These are phyloP conservation scores for Clitoria ternatea DNA, from an alignment of 306 rosid species.

Conservation along the genomic window DNA sequence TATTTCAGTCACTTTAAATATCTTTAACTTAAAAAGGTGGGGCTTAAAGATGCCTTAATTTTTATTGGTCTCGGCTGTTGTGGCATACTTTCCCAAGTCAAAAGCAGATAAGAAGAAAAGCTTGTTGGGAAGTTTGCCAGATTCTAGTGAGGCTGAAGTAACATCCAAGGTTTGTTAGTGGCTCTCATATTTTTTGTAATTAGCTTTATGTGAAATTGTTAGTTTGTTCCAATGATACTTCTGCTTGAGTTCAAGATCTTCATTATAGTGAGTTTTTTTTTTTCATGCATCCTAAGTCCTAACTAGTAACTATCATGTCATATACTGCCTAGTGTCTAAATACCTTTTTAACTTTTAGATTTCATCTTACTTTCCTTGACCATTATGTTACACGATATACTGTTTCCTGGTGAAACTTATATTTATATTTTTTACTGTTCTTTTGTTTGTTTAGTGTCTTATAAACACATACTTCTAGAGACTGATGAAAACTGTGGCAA, in stretches of 20 bases:
- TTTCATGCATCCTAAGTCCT: no score
- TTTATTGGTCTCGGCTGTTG: conserved; percentile 64
- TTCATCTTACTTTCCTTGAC: not conserved
- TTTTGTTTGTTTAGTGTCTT: not conserved
- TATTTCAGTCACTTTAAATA: not conserved
- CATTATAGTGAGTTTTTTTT: not conserved
- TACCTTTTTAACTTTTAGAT: not conserved
- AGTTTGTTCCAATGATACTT: not conserved
- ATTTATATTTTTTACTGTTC: not conserved
- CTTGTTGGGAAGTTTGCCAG: conserved; percentile 57
- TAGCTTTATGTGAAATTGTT: not conserved
- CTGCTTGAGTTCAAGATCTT: not conserved
- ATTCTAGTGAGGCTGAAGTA: conserved; percentile 46
- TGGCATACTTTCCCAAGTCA: conserved; percentile 70
- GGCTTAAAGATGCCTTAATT: conserved; percentile 11
- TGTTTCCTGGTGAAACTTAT: not conserved
- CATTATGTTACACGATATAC: not conserved
- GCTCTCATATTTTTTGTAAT: conserved; percentile 1
- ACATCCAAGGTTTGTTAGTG: conserved; percentile 50
- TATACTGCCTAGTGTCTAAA: not conserved
- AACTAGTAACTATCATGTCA: conserved; percentile 2
- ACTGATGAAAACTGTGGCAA: not conserved
- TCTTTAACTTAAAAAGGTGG: not conserved
- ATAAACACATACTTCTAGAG: not conserved
- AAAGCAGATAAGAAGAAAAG: conserved; percentile 67